Percentiles rank a stretch among this genome's conserved stretches.
Conservation (phyloP, 352 stramenopile genomes). For the Phytophthora nicotianae region DNA sequence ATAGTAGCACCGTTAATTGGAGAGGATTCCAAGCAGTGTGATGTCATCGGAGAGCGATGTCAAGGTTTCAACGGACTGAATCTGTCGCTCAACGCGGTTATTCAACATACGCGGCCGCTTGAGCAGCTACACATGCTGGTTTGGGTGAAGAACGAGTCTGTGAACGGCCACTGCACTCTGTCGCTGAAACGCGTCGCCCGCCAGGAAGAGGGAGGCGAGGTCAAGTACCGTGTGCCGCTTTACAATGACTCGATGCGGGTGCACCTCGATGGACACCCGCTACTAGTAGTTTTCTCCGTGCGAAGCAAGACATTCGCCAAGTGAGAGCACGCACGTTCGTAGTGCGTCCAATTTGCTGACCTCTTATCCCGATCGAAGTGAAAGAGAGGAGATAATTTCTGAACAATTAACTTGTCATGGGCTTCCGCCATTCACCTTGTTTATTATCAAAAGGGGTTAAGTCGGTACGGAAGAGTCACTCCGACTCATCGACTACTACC, state of each 20-base stretch:
- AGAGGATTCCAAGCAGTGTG: constrained; percentile 78
- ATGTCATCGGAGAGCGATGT: constrained; percentile 75
- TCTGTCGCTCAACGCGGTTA: constrained; percentile 74
- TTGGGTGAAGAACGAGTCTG: constrained; percentile 82
- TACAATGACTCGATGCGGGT: constrained; percentile 84
- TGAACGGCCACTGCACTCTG: constrained; percentile 81
- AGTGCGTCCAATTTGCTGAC: constrained; percentile 26
- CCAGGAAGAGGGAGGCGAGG: constrained; percentile 66
- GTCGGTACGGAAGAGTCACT: constrained; percentile 23
- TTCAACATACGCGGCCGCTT: constrained; percentile 72
- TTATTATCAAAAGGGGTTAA: not conserved
- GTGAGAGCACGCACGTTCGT: constrained; percentile 39
- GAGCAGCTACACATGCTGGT: constrained; percentile 87
- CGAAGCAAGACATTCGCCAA: constrained; percentile 87
- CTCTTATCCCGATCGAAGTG: constrained; percentile 20
- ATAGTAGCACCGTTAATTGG: constrained; percentile 78
- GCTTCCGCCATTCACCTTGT: not conserved
- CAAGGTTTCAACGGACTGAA: constrained; percentile 57
- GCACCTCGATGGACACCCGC: constrained; percentile 69
- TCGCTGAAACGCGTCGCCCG: constrained; percentile 81
- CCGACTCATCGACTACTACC: constrained; percentile 12
- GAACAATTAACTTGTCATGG: constrained; percentile 16
- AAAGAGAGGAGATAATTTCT: constrained; percentile 36
- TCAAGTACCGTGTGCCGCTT: constrained; percentile 78
- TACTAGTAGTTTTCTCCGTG: constrained; percentile 79